These are phyloP conservation scores for Rhodotorula paludigena DNA, from an alignment of 768 basidiomycete species.

Conservation along the genomic window DNA sequence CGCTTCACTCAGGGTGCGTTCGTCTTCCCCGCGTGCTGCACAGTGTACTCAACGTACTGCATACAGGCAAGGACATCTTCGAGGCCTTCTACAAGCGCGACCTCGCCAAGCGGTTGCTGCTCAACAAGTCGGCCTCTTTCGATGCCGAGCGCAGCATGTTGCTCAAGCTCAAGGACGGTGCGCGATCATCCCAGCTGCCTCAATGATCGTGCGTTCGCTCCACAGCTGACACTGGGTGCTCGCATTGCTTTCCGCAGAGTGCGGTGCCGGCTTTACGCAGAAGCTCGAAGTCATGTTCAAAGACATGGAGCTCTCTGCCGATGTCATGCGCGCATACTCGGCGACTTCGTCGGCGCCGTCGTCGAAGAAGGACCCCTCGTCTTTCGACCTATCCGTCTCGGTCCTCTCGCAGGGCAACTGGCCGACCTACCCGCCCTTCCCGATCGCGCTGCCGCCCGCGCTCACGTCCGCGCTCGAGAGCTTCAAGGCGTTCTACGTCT, in stretches of 20 bases:
- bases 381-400: conserved; percentile 62
- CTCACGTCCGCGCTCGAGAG: conserved; percentile 66
- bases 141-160: conserved; percentile 81
- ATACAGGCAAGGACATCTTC: conserved; percentile 79
- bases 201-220: fast-evolving
- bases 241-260: conserved; percentile 54
- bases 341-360: conserved; percentile 6
- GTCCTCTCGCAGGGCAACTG: conserved; percentile 83
- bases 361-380: conserved; percentile 47
- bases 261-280: conserved; percentile 83
- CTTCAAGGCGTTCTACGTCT: conserved; percentile 69
- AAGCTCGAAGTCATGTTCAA: conserved; percentile 91
- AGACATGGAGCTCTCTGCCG: conserved; percentile 55
- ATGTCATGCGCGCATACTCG: conserved; percentile 65
- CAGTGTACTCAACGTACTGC: not conserved
- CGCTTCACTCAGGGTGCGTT: conserved; percentile 63
- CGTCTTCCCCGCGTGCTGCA: not conserved
- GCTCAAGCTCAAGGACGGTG: conserved; percentile 74
- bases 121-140: conserved; percentile 77
- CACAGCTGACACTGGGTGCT: not conserved
- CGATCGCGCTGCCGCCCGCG: conserved; percentile 56
- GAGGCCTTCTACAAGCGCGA: conserved; percentile 84
- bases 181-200: conserved; percentile 47
- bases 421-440: conserved; percentile 53
- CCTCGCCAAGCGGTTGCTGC: conserved; percentile 75